phyloP scores from a whole-genome alignment of 176 grass and related monocot species.

The Triticum timopheevii region DNA sequence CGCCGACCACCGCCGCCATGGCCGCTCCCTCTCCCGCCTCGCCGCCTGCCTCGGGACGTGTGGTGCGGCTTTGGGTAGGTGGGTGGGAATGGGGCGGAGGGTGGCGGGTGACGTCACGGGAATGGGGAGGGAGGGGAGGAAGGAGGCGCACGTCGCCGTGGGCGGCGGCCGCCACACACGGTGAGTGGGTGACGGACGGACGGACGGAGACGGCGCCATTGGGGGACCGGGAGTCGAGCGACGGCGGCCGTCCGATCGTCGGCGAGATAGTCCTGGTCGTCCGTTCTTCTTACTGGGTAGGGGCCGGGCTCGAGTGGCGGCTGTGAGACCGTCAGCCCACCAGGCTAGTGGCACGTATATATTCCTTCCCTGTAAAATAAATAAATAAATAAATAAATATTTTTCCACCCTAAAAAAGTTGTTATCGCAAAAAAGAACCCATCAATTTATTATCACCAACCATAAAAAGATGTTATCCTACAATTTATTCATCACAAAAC shows the following conservation, averaged over 20 bases:
- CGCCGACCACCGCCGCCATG: constrained; percentile 79
- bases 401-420: background rate
- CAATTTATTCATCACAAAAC: too few relatives aligned
- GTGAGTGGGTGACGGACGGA: background rate
- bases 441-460: background rate
- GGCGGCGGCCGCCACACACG: constrained; percentile 40
- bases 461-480: too few relatives aligned
- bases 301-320: background rate
- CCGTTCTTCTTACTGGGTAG: background rate
- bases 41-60: background rate
- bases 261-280: background rate
- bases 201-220: background rate
- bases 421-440: background rate
- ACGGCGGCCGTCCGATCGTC: background rate
- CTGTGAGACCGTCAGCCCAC: background rate
- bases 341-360: background rate
- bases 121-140: background rate
- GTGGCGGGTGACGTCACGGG: constrained; percentile 23
- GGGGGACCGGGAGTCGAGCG: background rate
- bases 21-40: background rate
- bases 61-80: background rate
- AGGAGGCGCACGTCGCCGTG: constrained; percentile 47
- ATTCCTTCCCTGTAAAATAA: background rate
- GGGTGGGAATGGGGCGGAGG: background rate
- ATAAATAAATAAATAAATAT: too few relatives aligned